A percentile compares a stretch with the other conserved stretches of the same genome.
Evolutionary conservation across 805 yeast genomes (phyloP).

Genomic region (Yarrowia sp.): DNA sequence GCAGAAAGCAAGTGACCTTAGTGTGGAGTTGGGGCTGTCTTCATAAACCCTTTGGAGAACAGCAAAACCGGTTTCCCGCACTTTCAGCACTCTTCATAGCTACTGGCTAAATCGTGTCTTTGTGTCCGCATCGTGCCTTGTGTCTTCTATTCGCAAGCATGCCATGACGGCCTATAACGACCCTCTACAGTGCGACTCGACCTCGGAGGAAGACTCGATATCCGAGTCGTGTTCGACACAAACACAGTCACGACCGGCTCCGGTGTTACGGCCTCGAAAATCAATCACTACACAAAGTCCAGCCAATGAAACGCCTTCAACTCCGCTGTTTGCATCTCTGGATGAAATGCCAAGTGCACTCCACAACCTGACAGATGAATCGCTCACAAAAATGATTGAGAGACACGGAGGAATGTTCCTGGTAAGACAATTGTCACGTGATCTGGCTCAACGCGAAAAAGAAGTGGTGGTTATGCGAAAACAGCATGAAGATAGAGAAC

Average conservation of each 20-base stretch:
- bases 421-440: slow-evolving; percentile 49
- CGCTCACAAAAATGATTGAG: slow-evolving; percentile 39
- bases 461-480: slow-evolving; percentile 44
- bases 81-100: too few relatives aligned
- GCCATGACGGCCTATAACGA: neutral
- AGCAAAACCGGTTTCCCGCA: too few relatives aligned
- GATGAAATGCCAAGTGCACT: slow-evolving; percentile 41
- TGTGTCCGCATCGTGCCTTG: too few relatives aligned
- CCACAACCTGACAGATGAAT: slow-evolving; percentile 40
- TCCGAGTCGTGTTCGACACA: neutral
- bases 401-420: slow-evolving; percentile 42
- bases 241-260: neutral
- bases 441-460: slow-evolving; percentile 49
- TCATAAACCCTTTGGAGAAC: too few relatives aligned
- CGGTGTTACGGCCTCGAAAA: neutral
- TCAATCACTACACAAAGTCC: neutral
- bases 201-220: neutral
- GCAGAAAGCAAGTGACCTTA: neutral
- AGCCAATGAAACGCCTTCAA: neutral
- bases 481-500: slow-evolving; percentile 37
- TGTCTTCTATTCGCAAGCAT: too few relatives aligned
- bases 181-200: slow-evolving; percentile 4
- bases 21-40: neutral
- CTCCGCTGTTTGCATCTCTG: slow-evolving; percentile 1
- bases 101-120: too few relatives aligned